These are phyloP conservation scores for Lolium perenne DNA, from an alignment of 176 grass and related monocot genomes.

Conservation along the genomic window DNA sequence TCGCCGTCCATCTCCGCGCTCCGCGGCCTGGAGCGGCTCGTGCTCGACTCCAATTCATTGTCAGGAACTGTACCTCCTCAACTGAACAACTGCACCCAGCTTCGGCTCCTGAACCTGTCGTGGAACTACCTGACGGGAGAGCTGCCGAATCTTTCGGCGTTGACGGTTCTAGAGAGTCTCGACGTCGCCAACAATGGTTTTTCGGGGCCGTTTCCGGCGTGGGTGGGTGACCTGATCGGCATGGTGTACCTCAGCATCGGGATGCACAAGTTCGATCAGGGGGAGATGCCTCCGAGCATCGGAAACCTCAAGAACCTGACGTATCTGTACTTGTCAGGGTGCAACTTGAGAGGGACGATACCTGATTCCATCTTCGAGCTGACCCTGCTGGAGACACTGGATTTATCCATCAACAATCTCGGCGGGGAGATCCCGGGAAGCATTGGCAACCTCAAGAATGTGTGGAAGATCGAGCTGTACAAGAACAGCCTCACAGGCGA, in stretches of 20 bases:
- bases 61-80: conserved; percentile 57
- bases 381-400: conserved; percentile 60
- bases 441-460: conserved; percentile 61
- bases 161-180: conserved; percentile 51
- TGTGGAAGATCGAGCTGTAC: conserved; percentile 82
- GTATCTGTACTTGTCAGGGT: conserved; percentile 59
- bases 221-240: conserved; percentile 48
- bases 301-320: conserved; percentile 85
- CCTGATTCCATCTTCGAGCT: conserved; percentile 68
- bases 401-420: conserved; percentile 69
- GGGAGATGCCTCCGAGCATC: conserved; percentile 57
- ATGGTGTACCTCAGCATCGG: conserved; percentile 61
- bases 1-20: conserved; percentile 55
- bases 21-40: conserved; percentile 40
- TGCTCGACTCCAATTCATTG: conserved; percentile 62
- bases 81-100: conserved; percentile 53
- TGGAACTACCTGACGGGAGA: conserved; percentile 56
- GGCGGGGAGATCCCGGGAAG: conserved; percentile 50
- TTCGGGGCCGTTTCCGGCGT: conserved; percentile 55
- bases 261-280: conserved; percentile 53
- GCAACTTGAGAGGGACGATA: conserved; percentile 58
- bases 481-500: conserved; percentile 68
- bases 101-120: conserved; percentile 68
- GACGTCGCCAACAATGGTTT: conserved; percentile 63
- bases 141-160: conserved; percentile 61